Evolutionary conservation across 768 basidiomycete species (phyloP).

Genomic region (Mrakia frigida): DNA sequence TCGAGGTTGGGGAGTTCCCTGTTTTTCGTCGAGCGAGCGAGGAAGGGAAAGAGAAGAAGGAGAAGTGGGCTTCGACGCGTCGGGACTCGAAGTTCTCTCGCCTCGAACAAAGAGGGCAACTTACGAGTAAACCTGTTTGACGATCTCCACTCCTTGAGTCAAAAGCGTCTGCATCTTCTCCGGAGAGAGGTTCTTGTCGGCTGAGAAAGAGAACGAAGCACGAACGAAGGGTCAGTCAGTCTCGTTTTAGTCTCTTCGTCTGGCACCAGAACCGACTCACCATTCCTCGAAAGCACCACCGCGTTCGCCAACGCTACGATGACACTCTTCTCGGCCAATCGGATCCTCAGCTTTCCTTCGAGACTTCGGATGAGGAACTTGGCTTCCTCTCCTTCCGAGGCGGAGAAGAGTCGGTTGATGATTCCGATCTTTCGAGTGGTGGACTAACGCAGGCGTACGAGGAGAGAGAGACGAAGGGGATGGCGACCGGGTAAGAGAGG

Average conservation of each 20-base stretch:
- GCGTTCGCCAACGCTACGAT: constrained; percentile 91
- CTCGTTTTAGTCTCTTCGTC: background rate
- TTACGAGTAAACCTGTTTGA: constrained; percentile 92
- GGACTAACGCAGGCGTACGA: too few relatives aligned
- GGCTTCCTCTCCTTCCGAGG: constrained; percentile 84
- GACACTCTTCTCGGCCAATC: constrained; percentile 93
- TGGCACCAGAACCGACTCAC: constrained; percentile 28
- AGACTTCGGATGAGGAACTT: constrained; percentile 94
- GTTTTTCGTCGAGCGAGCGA: background rate
- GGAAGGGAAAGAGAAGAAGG: background rate
- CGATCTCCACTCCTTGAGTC: constrained; percentile 66
- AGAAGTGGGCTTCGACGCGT: background rate
- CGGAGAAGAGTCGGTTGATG: constrained; percentile 87
- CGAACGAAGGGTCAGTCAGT: constrained; percentile 21
- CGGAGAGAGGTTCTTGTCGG: constrained; percentile 64
- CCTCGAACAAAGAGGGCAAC: constrained; percentile 33
- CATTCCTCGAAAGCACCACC: constrained; percentile 72
- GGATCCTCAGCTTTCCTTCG: constrained; percentile 94
- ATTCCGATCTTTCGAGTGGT: constrained; percentile 92
- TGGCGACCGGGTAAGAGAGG: constrained; percentile 14
- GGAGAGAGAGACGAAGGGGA: too few relatives aligned
- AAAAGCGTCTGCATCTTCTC: constrained; percentile 68
- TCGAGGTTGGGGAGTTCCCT: constrained; percentile 94
- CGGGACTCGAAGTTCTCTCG: too few relatives aligned
- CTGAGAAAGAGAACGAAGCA: constrained; percentile 47